Evolutionary conservation across 2,329 filamentous ascomycete genomes (phyloP).

Genomic region (Delphinella strobiligena): DNA sequence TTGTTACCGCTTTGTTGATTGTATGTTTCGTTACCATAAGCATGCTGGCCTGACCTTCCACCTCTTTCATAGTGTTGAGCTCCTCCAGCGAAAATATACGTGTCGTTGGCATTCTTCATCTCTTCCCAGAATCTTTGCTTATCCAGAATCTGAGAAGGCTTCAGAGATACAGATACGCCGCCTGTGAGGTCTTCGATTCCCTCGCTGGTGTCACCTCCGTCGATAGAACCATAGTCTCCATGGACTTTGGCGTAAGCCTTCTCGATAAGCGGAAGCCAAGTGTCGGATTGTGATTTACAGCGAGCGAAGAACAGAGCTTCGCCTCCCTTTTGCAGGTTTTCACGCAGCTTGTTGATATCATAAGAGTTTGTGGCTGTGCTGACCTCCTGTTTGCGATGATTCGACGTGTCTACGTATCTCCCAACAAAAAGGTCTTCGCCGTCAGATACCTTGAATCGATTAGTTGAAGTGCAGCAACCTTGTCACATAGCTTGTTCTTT

Average conservation of each 20-base stretch:
- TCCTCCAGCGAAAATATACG: slow-evolving; percentile 67
- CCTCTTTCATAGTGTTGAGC: slow-evolving; percentile 25
- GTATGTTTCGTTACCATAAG: too few relatives aligned
- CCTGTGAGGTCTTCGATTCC: slow-evolving; percentile 46
- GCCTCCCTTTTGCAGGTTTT: slow-evolving; percentile 54
- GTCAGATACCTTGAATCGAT: too few relatives aligned
- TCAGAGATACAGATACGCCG: slow-evolving; percentile 34
- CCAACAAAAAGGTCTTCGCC: slow-evolving; percentile 55
- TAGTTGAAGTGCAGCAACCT: too few relatives aligned
- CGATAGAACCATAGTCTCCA: slow-evolving; percentile 64
- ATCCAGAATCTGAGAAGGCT: slow-evolving; percentile 48
- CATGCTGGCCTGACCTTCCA: slow-evolving; percentile 45
- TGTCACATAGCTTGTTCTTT: too few relatives aligned
- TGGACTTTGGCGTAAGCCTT: slow-evolving; percentile 81
- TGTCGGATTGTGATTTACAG: slow-evolving; percentile 59
- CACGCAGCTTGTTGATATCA: slow-evolving; percentile 24
- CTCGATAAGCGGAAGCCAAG: slow-evolving; percentile 68
- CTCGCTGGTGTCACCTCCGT: slow-evolving; percentile 58
- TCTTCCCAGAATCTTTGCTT: slow-evolving; percentile 76
- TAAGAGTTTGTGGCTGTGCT: slow-evolving; percentile 24
- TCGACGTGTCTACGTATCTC: slow-evolving; percentile 1
- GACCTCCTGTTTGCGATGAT: background rate
- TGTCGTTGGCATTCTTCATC: slow-evolving; percentile 65
- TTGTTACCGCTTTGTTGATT: too few relatives aligned
- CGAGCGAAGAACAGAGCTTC: slow-evolving; percentile 68